Evolutionary conservation across 345 rosid species (phyloP).

Genomic region (Carallia brachiata): DNA sequence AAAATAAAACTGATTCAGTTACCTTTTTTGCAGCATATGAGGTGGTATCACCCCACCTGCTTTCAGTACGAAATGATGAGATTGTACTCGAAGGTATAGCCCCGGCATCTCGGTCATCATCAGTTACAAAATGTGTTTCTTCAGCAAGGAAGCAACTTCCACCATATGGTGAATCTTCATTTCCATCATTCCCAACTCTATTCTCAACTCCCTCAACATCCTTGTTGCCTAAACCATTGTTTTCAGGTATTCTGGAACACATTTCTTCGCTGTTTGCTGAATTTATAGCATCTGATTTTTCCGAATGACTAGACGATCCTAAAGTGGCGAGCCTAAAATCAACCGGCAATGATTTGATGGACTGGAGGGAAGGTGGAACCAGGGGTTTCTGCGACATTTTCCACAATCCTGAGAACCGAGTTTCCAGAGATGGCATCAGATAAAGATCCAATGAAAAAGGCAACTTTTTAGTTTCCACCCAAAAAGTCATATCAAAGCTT

Average conservation of each 20-base stretch:
- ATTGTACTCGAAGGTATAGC: slow-evolving; percentile 46
- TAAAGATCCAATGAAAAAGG: slow-evolving; percentile 31
- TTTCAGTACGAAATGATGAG: slow-evolving; percentile 45
- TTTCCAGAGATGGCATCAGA: slow-evolving; percentile 29
- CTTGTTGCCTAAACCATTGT: slow-evolving; percentile 35
- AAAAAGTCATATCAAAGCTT: slow-evolving; percentile 40
- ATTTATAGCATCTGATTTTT: slow-evolving; percentile 29
- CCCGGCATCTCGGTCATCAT: slow-evolving; percentile 49
- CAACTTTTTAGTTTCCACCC: slow-evolving; percentile 37
- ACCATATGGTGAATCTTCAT: slow-evolving; percentile 80
- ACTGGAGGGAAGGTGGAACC: slow-evolving; percentile 52
- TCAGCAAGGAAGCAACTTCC: slow-evolving; percentile 37
- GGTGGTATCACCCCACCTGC: slow-evolving; percentile 75
- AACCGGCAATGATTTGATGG: slow-evolving; percentile 70
- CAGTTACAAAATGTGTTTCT: slow-evolving; percentile 44
- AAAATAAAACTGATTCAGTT: slow-evolving; percentile 8
- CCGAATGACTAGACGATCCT: slow-evolving; percentile 39
- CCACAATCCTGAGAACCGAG: slow-evolving; percentile 37
- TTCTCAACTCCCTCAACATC: slow-evolving; percentile 35
- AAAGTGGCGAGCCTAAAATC: slow-evolving; percentile 58
- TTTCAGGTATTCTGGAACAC: slow-evolving; percentile 39
- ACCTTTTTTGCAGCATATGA: slow-evolving; percentile 81
- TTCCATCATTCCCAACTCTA: slow-evolving; percentile 27
- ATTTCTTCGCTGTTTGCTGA: slow-evolving; percentile 15
- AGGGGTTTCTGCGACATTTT: slow-evolving; percentile 51